Conservation (phyloP, 441 rosid genomes). For the Sinapis alba region DNA sequence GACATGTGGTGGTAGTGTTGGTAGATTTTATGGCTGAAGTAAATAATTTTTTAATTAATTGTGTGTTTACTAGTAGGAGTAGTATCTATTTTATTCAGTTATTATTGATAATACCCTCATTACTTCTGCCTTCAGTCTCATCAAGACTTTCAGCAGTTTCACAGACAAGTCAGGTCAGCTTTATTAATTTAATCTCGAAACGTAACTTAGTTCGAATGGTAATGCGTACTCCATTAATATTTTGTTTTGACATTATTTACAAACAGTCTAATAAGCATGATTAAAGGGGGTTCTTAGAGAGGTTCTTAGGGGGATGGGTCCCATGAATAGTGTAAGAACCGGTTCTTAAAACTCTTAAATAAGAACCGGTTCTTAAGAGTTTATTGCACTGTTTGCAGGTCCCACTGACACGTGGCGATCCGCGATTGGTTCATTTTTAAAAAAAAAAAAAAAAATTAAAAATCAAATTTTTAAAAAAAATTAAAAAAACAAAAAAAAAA, state of each 20-base stretch:
- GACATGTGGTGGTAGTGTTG: constrained; percentile 27
- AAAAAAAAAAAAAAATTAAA: no score
- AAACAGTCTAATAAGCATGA: not conserved
- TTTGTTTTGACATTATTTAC: constrained; percentile 18
- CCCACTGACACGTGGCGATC: no score
- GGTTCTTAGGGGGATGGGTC: no score
- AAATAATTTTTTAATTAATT: not conserved
- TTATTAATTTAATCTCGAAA: not conserved
- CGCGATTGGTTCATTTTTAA: no score
- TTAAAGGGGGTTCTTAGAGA: no score
- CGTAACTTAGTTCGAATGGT: not conserved
- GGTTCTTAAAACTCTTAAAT: no score
- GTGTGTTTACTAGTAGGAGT: not conserved
- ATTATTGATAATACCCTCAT: constrained; percentile 27
- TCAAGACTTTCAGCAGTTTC: constrained; percentile 30
- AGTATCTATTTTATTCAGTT: not conserved
- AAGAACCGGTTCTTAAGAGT: no score
- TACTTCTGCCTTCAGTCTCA: constrained; percentile 28
- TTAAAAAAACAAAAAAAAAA: no score
- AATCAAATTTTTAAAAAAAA: no score
- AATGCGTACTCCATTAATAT: not conserved
- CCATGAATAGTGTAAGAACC: no score
- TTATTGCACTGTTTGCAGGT: no score
- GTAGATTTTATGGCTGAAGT: constrained; percentile 9
- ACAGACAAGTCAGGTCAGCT: constrained; percentile 30